Evolutionary conservation across 768 basidiomycete species (phyloP), one percentile per base, ranked within the genome.

Genomic region (Termitomyces sp.): DNA sequence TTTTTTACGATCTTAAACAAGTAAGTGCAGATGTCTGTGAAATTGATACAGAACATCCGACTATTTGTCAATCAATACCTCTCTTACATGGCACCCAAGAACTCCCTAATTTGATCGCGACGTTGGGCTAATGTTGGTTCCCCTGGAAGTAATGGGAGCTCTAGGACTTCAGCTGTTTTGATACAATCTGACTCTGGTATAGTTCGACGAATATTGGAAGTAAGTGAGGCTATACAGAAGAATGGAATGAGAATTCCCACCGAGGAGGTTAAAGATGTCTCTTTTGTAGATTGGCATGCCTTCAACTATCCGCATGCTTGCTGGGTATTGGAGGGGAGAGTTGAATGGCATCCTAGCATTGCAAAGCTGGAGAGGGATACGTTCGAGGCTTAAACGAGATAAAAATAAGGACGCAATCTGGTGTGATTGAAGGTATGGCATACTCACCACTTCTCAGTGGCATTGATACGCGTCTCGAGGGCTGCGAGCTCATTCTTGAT

Each of bases 171-270:
- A 16, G 57, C 57, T 36, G 46, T 58, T 2, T 13, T 39, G 36
- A 46, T n/a, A 58, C 57, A 58, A 39, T 58, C 57, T 11, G 45
- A 38, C 11, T 58, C 57, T 58, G 35, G n/a, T 22, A 12, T 52
- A 12, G 16, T 36, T 33, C 35, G 16, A 12, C n/a, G 36, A 22
- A 36, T 36, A 16, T 52, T n/a, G 2, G 3, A 32, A 18, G 7
- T 20, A 11, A 52, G 46, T 13, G 22, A 24, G 51, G 20, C 20
- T 52, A 12, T 22, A 36, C 13, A 5, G 20, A 52, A n/a, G 33
- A 35, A 22, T 20, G 15, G 12, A 52, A 35, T 13, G 20, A 57
- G 12, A 12, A 11, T 36, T 36, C 35, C 11, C 20, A 58, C 57
- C 57, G 1, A 58, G 24, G 1, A 58, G 48, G 12, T 58, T 58